A percentile compares a stretch with the other conserved stretches of the same genome.
Conservation (phyloP, 2,329 filamentous ascomycete species). For the Chaetomium sp. region DNA sequence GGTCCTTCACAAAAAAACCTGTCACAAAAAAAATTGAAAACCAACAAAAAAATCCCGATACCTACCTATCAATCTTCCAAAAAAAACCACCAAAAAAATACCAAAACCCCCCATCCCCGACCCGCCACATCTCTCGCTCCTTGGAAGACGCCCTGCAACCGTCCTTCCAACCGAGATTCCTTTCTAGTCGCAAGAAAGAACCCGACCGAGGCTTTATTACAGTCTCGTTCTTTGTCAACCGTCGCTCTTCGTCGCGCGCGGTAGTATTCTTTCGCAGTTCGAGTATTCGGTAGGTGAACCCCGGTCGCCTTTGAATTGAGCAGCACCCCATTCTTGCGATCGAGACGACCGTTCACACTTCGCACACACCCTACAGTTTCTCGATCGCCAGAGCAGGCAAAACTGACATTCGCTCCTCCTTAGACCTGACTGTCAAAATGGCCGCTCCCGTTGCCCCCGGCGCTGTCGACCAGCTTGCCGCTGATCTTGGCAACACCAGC, state of each 20-base stretch:
- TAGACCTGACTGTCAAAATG: slow-evolving; percentile 51
- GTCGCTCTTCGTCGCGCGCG: slow-evolving; percentile 35
- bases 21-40: slow-evolving; percentile 64
- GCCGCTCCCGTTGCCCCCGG: slow-evolving; percentile 59
- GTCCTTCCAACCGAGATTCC: slow-evolving; percentile 19
- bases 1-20: slow-evolving; percentile 50
- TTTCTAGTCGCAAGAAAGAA: slow-evolving; percentile 26
- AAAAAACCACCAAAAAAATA: slow-evolving; percentile 42
- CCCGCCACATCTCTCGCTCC: slow-evolving; percentile 28
- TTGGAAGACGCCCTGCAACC: slow-evolving; percentile 26
- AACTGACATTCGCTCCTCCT: slow-evolving; percentile 12
- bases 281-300: slow-evolving; percentile 29
- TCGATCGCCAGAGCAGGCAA: neutral
- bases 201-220: slow-evolving; percentile 22
- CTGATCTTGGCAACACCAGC: slow-evolving; percentile 72
- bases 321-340: slow-evolving; percentile 15
- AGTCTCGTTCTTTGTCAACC: slow-evolving; percentile 37
- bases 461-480: slow-evolving; percentile 78
- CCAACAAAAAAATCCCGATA: slow-evolving; percentile 48
- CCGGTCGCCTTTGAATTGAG: slow-evolving; percentile 9
- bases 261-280: slow-evolving; percentile 23
- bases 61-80: slow-evolving; percentile 29
- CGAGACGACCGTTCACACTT: slow-evolving; percentile 2
- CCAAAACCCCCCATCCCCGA: slow-evolving; percentile 26
- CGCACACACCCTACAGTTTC: neutral